Base-by-base conservation (phyloP, 305 asterid species). In the Withania somnifera region DNA sequence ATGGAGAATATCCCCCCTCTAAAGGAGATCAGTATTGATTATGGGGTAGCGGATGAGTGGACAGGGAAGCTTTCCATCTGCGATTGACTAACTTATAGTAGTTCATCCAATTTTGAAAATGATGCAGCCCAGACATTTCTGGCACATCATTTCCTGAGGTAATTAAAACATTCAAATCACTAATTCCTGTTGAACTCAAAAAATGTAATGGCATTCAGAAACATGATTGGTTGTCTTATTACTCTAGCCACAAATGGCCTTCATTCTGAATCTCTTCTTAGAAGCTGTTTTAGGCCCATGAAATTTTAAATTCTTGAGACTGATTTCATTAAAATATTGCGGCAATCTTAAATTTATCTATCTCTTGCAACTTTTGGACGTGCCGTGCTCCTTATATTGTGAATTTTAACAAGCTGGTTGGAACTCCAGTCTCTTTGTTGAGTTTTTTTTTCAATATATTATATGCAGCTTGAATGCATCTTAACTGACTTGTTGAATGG, bases 1-100 rank as follows among this genome's bases (percentile, higher is more conserved):
- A 84, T 89, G 91, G 99, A 96, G 91, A 92, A 91, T 85, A 93
- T 94, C 60, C 97, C 98, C 83, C 99, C 99, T 17, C 76, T 95
- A 88, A 87, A 91, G 87, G 98, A 93, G 89, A 90, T 95, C 64
- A 88, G 94, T 80, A 86, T 95, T 77, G 98, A 95, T 87, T 94
- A 95, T 86, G 99, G 98, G 24, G 91, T 91, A 68, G 91, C 90
- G 26, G 97, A 92, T 87, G 98, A 94, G 61, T 85, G 83, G 78
- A 83, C 83, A 30, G 97, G 89, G 79, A 93, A 94, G 82, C 96
- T 94, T 84, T 90, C 97, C 69, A 89, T 95, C 81, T 93, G 98
- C 83, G 84, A 91, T 83, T 91, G 87, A 85, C 73, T 83, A 20
- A 7, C 56, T 32, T 81, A 56, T 79, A 58, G 52, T 86, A 60